Evolutionary conservation across 1,284 basidiomycete species (phyloP), one percentile per base, ranked within the genome.

Genomic region (Vanrija humicola): DNA sequence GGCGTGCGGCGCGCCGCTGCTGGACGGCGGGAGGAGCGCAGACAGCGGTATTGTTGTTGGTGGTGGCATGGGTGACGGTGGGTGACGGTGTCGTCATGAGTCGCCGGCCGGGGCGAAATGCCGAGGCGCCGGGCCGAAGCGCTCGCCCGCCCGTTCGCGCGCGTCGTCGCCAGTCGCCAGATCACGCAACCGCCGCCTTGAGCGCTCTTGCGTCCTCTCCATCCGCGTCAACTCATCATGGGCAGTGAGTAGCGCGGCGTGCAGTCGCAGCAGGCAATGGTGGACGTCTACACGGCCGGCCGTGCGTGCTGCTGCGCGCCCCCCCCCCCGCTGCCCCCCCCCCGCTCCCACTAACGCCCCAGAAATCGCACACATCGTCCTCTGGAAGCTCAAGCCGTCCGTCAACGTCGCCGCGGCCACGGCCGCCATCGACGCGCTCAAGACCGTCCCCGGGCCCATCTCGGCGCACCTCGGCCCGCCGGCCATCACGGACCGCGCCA

Each of bases 321-420:
- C 2, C 21, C 21, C 5, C 21, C 21, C 21, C 5, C 21, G 21
- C 2, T 5, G 21, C 2, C 21, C 21, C 21, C 21, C 21, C 21
- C 21, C 21, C 21, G 3, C 21, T 5, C 21, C 5, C 5, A 23
- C 21, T 23, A 2, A 23, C 21, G 5, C 39, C 23, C 39, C 16
- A 25, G 6, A 25, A n/a, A 68, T 76, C 68, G 64, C 74, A 16
- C 74, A 76, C 58, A 73, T 77, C 55, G 75, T 77, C 48, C 66
- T 75, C 25, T 75, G 67, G 67, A 73, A 73, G 56, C 69, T 77
- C 55, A 65, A 66, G 56, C 50, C 54, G 43, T 51, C 56, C 29
- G 68, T 67, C 28, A 64, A 65, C 26, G 62, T 43, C 5, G 59
- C 53, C 12, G 21, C 57, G 14, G 70, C 70, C 25, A 70, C 67